A percentile compares a stretch with the other conserved stretches of the same genome.
Evolutionary conservation across 345 rosid species (phyloP).

Genomic region (Gossypium arboreum): DNA sequence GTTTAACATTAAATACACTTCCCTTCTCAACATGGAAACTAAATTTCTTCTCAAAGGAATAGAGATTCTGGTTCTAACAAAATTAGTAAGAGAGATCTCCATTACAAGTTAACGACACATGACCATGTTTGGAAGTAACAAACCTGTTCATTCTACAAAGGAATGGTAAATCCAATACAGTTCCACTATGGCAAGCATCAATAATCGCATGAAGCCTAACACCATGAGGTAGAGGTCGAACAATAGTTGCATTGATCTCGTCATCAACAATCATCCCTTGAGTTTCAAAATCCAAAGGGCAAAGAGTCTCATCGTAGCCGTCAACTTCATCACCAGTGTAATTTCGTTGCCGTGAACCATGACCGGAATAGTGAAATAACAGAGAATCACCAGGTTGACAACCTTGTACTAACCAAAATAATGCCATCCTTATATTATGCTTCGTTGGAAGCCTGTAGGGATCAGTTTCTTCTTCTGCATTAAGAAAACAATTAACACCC

Average conservation of each 20-base stretch:
- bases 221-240: conserved; percentile 69
- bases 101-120: background rate
- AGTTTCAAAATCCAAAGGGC: conserved; percentile 87
- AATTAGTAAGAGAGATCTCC: background rate
- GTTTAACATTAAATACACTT: background rate
- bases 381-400: conserved; percentile 88
- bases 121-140: background rate
- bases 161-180: conserved; percentile 73
- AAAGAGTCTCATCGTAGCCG: conserved; percentile 82
- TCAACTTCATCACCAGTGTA: conserved; percentile 79
- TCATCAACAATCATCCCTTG: conserved; percentile 97
- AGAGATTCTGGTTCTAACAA: background rate
- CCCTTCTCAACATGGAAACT: background rate
- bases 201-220: conserved; percentile 76
- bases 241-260: conserved; percentile 70
- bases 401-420: conserved; percentile 86
- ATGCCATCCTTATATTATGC: conserved; percentile 79
- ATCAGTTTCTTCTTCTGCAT: conserved; percentile 84
- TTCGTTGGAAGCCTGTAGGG: conserved; percentile 68
- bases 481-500: background rate
- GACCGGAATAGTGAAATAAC: conserved; percentile 83
- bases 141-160: conserved; percentile 85
- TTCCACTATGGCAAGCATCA: conserved; percentile 91
- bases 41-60: background rate
- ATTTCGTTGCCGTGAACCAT: conserved; percentile 74